Evolutionary conservation across 2,329 filamentous ascomycete species (phyloP).

Genomic region (Reticulascus tulasneorum): DNA sequence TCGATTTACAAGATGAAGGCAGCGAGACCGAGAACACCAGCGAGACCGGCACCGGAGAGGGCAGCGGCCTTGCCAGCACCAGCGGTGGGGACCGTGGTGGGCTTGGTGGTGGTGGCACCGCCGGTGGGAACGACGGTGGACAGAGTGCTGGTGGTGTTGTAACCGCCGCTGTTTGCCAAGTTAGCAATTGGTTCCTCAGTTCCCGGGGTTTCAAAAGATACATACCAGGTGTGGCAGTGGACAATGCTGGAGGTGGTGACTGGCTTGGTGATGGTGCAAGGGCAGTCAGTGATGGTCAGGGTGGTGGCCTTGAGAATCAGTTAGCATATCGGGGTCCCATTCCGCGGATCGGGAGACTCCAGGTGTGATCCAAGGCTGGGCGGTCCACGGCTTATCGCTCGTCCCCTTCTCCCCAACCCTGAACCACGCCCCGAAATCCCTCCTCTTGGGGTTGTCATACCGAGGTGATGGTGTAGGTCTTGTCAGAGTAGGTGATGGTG

Average conservation of each 20-base stretch:
- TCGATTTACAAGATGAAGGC: constrained; percentile 55
- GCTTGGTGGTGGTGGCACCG: constrained; percentile 21
- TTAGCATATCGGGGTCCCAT: too few species aligned
- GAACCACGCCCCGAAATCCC: constrained; percentile 32
- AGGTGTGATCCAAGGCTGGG: too few species aligned
- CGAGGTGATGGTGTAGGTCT: constrained; percentile 64
- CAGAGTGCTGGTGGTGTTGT: constrained; percentile 22
- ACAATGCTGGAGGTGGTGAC: constrained; percentile 49
- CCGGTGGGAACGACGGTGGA: constrained; percentile 26
- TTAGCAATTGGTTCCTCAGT: constrained; percentile 4
- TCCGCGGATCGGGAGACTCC: too few species aligned
- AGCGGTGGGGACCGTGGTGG: constrained; percentile 42
- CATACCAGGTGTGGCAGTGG: constrained; percentile 50
- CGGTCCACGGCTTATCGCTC: too few species aligned
- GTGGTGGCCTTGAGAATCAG: constrained; percentile 50
- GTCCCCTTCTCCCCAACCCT: too few species aligned
- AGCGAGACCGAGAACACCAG: constrained; percentile 56
- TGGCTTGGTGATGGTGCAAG: constrained; percentile 63
- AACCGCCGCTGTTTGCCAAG: constrained; percentile 17
- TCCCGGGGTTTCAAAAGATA: neutral
- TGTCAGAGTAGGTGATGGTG: constrained; percentile 56
- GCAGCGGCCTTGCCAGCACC: constrained; percentile 54
- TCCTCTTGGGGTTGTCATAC: constrained; percentile 1
- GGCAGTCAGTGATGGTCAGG: constrained; percentile 68
- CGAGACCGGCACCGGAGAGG: constrained; percentile 56